Evolutionary conservation across 2,329 filamentous ascomycete genomes (phyloP), one percentile per base, ranked within the genome.

Genomic region (Neofusicoccum ribis): DNA sequence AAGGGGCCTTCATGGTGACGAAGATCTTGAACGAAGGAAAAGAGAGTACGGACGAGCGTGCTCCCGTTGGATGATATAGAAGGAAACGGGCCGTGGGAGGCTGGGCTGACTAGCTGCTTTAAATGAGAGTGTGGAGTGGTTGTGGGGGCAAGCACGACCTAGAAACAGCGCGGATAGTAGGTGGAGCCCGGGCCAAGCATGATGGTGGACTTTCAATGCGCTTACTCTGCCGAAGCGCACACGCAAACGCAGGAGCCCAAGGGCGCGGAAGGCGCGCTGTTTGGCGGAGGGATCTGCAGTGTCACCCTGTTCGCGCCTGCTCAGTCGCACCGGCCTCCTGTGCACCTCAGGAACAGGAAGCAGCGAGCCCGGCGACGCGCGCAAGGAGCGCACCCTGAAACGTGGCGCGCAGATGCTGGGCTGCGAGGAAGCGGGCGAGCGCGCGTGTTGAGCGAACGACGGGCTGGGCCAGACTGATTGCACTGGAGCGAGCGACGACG

Each of bases 191-290:
- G 20, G 59, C 59, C 41, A 46, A 43, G 49, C 47, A 41, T 62
- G 60, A 49, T 52, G 34, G 36, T 23, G 39, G 15, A 46, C 17
- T n/a, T 8, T 36, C 54, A 36, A 58, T 58, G 54, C 54, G 41
- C 43, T 14, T 44, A 31, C 54, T n/a, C 15, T 58, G 54, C 54
- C 54, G 54, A 58, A 58, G 52, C 52, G 52, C 36, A 41, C n/a
- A 17, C 56, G 56, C 56, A 60, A 60, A 60, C 43, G 56, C 56
- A 23, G 44, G 41, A 46, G 43, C 15, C 54, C 39, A 44, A 59
- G 54, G 54, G 54, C 54, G 54, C 43, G 56, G 56, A 60, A 47
- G 56, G 56, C 56, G 56, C 56, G 56, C 47, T 60, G 56, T 60
- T 60, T 60, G 56, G 56, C 56, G 43, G 41, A 37, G 27, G 41